Percentiles rank a stretch among this genome's conserved stretches.
phyloP scores from a whole-genome alignment of 805 yeast species.

The Wickerhamiella hasegawae region DNA sequence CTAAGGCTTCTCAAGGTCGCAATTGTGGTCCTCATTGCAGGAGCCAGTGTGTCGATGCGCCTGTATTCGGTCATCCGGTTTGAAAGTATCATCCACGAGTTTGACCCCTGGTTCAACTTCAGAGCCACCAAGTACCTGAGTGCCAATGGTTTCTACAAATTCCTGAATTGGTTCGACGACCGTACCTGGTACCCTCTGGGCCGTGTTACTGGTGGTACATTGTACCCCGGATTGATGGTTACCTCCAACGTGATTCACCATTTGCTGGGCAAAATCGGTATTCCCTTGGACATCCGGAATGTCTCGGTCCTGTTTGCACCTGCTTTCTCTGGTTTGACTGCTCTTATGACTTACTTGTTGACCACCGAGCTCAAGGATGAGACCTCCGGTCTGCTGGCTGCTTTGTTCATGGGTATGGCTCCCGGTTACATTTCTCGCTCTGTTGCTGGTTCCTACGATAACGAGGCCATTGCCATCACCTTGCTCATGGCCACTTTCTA shows the following conservation, averaged over 20 bases:
- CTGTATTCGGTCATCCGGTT: constrained; percentile 91
- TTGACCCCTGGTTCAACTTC: constrained; percentile 52
- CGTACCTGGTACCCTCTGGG: constrained; percentile 99
- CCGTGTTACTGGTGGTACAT: constrained; percentile 96
- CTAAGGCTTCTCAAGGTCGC: constrained; percentile 37
- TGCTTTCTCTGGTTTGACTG: constrained; percentile 85
- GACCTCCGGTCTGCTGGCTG: constrained; percentile 81
- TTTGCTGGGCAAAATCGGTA: constrained; percentile 40
- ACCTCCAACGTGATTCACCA: constrained; percentile 87
- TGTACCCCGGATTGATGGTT: constrained; percentile 97
- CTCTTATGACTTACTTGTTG: constrained; percentile 72
- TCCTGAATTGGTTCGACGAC: constrained; percentile 96
- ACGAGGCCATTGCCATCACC: constrained; percentile 97
- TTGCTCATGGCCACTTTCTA: constrained; percentile 88
- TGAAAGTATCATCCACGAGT: constrained; percentile 94
- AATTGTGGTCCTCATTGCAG: constrained; percentile 64
- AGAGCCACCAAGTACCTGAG: constrained; percentile 91
- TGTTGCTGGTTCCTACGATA: constrained; percentile 97
- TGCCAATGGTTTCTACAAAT: constrained; percentile 69
- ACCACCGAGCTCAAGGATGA: constrained; percentile 82
- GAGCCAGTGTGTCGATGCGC: constrained; percentile 84
- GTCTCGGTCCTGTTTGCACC: constrained; percentile 95
- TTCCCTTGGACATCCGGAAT: constrained; percentile 89
- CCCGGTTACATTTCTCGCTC: constrained; percentile 98
- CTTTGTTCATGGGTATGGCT: constrained; percentile 90